Evolutionary conservation across 139 green algal genomes (phyloP), one percentile per base, ranked within the genome.

Genomic region (Spirogloea muscicola): DNA sequence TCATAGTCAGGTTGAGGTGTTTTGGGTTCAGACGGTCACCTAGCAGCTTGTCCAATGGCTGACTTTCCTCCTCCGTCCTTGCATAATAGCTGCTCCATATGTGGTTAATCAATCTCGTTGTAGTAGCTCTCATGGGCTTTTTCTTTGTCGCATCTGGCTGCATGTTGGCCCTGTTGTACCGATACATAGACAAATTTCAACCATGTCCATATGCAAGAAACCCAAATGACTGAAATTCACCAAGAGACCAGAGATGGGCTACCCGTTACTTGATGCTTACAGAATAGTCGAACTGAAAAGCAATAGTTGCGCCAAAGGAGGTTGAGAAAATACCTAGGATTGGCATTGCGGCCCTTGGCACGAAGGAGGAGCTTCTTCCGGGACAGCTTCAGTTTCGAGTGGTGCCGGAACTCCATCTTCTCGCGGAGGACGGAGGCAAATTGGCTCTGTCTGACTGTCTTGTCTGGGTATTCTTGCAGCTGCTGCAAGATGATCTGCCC

Each of bases 401-500:
- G 90, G 52, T 84, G 86, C 59, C 88, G 76, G 43, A 66, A 48
- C 60, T 85, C 68, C 86, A 97, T 92, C 31, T 71, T 76, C n/a
- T 85, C 70, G 49, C 78, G 80, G 41, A 98, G 88, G 27, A 58
- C 68, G 2, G 38, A 62, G 3, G 83, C 87, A 85, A 98, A 96
- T 3, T 87, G 86, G 36, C 74, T 82, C 21, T 72, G 74, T 34
- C 86, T 78, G 38, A 98, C 81, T 1, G 78, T 82, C 43, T 85
- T 83, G 31, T 83, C 76, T 2, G 92, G 91, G 74, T 85, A 96
- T 68, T 88, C 68, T 38, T 82, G 81, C 74, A 96, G 88, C 84
- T 93, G 88, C 72, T 91, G 92, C 16, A 96, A 67, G n/a, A 98
- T 80, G 85, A 98, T 95, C 77, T 96, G 90, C 33, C 89, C 93